Evolutionary conservation across 257 asterid species (phyloP), one percentile per base, ranked within the genome.

Genomic region (Penstemon barbatus): DNA sequence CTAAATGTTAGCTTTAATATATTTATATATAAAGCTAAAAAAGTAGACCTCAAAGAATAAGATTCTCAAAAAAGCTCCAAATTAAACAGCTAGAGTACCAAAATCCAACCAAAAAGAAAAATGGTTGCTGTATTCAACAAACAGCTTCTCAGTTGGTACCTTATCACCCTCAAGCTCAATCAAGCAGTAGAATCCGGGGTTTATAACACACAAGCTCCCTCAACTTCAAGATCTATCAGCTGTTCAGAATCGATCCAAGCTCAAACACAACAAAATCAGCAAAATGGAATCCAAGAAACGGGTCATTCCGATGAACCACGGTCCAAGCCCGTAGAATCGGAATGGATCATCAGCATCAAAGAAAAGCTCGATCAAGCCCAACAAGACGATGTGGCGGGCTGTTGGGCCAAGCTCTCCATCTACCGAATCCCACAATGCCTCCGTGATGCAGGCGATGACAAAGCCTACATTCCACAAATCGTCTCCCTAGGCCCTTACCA

Each of bases 51-150:
- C 36, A 71, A 38, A 49, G 67, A 57, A 19, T 45, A 56, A 57
- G 49, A 61, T 41, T 56, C 60, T 4, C 58, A 54, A 6, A 10
- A 46, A 74, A 51, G 18, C 71, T 41, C 18, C 9, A 58, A 12
- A 58, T n/a, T n/a, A n/a, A n/a, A n/a, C n/a, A n/a, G 18, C 18
- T 15, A 15, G 18, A 15, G 18, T 15, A 15, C 18, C 18, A 15
- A 55, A 49, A 10, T 49, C n/a, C 50, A 60, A 6, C 6, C 61
- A 15, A 57, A 49, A n/a, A 38, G 66, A 65, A 66, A 68, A 77
- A 91, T 92, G 98, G 98, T 89, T 57, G 95, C 91, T 50, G 92
- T 89, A 4, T 89, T 87, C 90, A 87, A 87, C 90, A 92, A 89
- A 73, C 91, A 92, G 73, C 88, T 89, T 19, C 71, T 92, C 72